Percentiles rank a stretch among this genome's conserved stretches.
These are phyloP conservation scores for Diplodia corticola DNA, from an alignment of 2,329 filamentous ascomycete genomes.

Conservation along the genomic window DNA sequence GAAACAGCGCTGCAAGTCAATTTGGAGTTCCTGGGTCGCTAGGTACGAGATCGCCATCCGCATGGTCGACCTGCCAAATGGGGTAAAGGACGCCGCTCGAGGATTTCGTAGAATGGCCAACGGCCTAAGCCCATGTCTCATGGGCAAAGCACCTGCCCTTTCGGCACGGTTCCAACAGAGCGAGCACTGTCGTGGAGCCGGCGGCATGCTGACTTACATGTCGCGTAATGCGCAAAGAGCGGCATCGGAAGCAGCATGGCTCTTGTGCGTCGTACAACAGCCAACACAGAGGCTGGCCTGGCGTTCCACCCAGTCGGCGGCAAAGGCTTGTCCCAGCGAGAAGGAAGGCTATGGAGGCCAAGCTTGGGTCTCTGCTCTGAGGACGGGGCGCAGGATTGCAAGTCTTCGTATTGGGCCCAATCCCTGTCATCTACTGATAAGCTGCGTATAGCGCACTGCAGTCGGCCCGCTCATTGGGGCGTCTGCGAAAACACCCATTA, in stretches of 20 bases:
- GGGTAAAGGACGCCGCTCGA: neutral
- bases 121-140: neutral
- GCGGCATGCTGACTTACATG: neutral
- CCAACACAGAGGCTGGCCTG: neutral
- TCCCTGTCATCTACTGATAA: neutral
- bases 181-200: neutral
- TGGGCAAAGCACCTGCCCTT: constrained; percentile 3
- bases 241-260: neutral
- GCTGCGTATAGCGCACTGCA: neutral
- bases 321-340: neutral
- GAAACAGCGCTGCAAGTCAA: neutral
- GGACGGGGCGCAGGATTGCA: neutral
- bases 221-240: neutral
- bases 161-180: neutral
- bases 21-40: neutral
- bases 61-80: constrained; percentile 8
- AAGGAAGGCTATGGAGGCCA: neutral
- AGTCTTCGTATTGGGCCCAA: neutral
- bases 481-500: neutral
- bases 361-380: neutral
- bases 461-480: neutral
- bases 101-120: constrained; percentile 7
- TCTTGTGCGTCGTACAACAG: neutral
- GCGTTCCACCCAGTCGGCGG: neutral
- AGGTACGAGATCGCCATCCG: neutral